A percentile compares a stretch with the other conserved stretches of the same genome.
These are phyloP conservation scores for Epichloe bromicola DNA, from an alignment of 2,329 filamentous ascomycete species.

Conservation along the genomic window DNA sequence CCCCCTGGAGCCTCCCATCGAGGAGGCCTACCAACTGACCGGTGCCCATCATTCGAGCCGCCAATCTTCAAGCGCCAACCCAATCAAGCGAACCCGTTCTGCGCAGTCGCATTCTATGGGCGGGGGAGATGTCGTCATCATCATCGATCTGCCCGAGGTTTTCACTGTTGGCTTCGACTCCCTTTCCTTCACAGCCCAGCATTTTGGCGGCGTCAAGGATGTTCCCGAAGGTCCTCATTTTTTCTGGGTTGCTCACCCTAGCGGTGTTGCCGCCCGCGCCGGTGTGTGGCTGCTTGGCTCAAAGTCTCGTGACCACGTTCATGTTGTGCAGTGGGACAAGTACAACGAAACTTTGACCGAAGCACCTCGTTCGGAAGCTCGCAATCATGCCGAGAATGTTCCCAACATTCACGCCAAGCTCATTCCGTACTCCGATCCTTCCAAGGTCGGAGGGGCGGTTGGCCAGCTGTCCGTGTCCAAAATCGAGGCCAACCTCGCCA, in stretches of 20 bases:
- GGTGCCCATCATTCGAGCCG: not conserved
- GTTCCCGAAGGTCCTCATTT: constrained; percentile 45
- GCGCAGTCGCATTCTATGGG: constrained; percentile 16
- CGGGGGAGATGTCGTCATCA: constrained; percentile 38
- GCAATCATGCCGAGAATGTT: constrained; percentile 29
- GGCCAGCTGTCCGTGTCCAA: constrained; percentile 10
- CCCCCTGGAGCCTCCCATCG: constrained; percentile 15
- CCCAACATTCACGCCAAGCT: constrained; percentile 26
- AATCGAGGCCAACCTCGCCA: constrained; percentile 16
- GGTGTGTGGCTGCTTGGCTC: constrained; percentile 44
- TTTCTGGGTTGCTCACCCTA: constrained; percentile 41
- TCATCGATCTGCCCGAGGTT: constrained; percentile 36
- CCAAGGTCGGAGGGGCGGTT: constrained; percentile 10
- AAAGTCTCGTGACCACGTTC: constrained; percentile 18
- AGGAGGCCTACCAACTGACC: not conserved
- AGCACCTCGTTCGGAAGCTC: constrained; percentile 31
- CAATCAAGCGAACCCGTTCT: constrained; percentile 5
- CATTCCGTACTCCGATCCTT: constrained; percentile 30
- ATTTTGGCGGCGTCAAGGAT: constrained; percentile 40
- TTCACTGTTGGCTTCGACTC: constrained; percentile 43
- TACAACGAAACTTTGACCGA: constrained; percentile 41
- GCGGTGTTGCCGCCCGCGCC: constrained; percentile 34
- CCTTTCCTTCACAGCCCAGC: constrained; percentile 31
- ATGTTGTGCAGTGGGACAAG: constrained; percentile 41
- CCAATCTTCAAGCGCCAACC: not conserved